These are phyloP conservation scores for Pilobolus umbonatus DNA, from an alignment of 192 early-diverging fungal species.

Conservation along the genomic window DNA sequence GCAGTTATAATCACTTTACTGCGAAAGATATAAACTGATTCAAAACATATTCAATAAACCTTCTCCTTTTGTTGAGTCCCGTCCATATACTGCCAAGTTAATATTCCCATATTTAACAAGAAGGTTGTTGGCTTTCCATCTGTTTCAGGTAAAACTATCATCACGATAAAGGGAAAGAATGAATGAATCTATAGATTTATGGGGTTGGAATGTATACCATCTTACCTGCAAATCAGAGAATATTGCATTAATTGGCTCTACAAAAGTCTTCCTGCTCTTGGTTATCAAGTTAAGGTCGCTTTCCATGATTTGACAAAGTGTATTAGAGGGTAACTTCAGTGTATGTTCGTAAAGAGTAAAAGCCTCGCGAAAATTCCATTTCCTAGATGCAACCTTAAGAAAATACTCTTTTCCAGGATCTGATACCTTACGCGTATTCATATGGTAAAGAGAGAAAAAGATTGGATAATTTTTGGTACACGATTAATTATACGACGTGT, in stretches of 20 bases:
- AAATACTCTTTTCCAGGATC: constrained; percentile 3
- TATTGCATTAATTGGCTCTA: constrained; percentile 8
- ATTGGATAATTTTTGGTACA: too few relatives aligned
- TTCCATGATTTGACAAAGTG: constrained; percentile 1
- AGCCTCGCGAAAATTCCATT: constrained; percentile 5
- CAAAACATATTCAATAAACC: too few relatives aligned
- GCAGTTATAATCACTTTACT: too few relatives aligned
- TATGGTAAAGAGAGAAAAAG: neutral
- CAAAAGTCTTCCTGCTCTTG: constrained; percentile 1
- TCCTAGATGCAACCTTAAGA: constrained; percentile 2
- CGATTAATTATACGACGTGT: too few relatives aligned
- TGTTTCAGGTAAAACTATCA: constrained; percentile 13
- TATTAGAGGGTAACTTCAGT: constrained; percentile 1
- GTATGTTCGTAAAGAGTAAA: constrained; percentile 6
- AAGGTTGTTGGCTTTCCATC: constrained; percentile 12
- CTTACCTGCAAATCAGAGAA: constrained; percentile 12
- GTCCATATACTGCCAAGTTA: too few relatives aligned
- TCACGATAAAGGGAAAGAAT: constrained; percentile 11
- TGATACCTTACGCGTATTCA: neutral
- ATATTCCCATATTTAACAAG: too few relatives aligned
- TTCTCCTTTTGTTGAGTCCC: too few relatives aligned
- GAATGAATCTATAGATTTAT: constrained; percentile 13
- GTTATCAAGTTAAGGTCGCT: constrained; percentile 3
- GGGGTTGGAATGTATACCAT: constrained; percentile 11
- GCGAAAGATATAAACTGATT: too few relatives aligned